Conservation (phyloP, 176 grass and related monocot genomes). For the Ampelocalamus luodianensis region DNA sequence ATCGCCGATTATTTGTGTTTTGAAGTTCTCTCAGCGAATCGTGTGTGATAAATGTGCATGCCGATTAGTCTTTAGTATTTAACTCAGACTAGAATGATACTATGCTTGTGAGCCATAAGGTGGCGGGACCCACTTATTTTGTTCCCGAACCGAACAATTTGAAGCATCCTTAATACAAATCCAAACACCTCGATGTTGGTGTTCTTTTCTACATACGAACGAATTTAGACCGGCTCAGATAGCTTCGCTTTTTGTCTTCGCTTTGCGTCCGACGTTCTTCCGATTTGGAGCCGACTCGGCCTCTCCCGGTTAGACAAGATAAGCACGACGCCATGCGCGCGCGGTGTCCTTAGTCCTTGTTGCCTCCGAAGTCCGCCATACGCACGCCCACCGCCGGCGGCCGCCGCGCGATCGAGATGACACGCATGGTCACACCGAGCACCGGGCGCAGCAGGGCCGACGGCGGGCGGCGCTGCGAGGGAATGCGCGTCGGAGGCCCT, state of each 20-base stretch:
- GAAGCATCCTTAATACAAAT: too few species aligned
- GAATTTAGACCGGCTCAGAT: too few species aligned
- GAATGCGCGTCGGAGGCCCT: not conserved
- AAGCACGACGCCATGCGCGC: not conserved
- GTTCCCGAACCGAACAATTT: too few species aligned
- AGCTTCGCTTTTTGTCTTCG: too few species aligned
- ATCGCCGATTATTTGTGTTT: not conserved
- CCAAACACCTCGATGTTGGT: too few species aligned
- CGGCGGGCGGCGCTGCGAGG: not conserved
- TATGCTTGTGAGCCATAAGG: too few species aligned
- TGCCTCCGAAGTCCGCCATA: not conserved
- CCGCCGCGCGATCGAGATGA: slow-evolving; percentile 3
- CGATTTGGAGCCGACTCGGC: not conserved
- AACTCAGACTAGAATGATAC: not conserved
- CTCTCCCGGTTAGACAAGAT: not conserved
- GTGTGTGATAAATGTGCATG: not conserved
- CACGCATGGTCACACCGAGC: not conserved
- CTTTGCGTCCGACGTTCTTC: not conserved
- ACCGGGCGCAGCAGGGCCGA: not conserved
- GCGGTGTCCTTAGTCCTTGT: not conserved
- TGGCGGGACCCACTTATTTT: too few species aligned
- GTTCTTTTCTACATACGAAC: too few species aligned
- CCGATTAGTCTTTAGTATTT: not conserved
- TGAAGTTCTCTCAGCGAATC: not conserved
- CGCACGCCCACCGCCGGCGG: not conserved